Evolutionary conservation across 139 green algal species (phyloP).

Genomic region (Chlamydomonas sphaeroides): DNA sequence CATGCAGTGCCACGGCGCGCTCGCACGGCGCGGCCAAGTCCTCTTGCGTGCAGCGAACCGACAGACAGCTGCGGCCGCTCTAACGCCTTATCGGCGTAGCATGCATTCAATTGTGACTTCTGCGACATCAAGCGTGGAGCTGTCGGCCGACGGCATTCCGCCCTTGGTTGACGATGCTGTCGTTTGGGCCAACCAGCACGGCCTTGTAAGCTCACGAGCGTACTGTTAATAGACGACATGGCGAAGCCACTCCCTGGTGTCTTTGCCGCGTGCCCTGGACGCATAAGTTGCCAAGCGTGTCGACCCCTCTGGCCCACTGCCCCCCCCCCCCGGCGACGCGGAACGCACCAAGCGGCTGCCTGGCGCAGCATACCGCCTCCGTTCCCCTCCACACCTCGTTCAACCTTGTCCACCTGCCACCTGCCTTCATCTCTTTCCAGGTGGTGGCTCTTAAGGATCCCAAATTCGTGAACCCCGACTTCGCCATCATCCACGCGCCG

Average conservation of each 20-base stretch:
- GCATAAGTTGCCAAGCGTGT: background rate
- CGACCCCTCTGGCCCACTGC: too few relatives aligned
- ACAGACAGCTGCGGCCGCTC: too few relatives aligned
- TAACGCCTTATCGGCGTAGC: too few relatives aligned
- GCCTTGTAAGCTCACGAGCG: slow-evolving; percentile 68
- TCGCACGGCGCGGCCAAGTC: too few relatives aligned
- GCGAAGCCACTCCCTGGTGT: background rate
- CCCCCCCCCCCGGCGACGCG: too few relatives aligned
- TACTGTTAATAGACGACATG: background rate
- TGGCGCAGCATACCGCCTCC: too few relatives aligned
- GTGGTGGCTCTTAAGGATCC: slow-evolving; percentile 47
- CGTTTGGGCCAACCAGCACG: slow-evolving; percentile 84
- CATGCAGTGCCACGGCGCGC: too few relatives aligned
- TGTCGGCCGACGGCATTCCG: background rate
- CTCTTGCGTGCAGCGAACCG: too few relatives aligned
- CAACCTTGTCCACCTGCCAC: background rate
- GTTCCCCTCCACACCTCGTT: too few relatives aligned
- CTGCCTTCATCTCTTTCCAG: background rate
- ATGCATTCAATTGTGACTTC: too few relatives aligned
- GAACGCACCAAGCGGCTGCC: too few relatives aligned
- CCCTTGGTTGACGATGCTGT: slow-evolving; percentile 78
- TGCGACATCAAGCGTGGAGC: background rate
- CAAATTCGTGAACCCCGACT: slow-evolving; percentile 32
- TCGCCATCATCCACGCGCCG: slow-evolving; percentile 82
- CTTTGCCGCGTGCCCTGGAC: background rate